Base-by-base conservation (phyloP, 2,329 filamentous ascomycete species). In the Zymoseptoria ardabiliae region DNA sequence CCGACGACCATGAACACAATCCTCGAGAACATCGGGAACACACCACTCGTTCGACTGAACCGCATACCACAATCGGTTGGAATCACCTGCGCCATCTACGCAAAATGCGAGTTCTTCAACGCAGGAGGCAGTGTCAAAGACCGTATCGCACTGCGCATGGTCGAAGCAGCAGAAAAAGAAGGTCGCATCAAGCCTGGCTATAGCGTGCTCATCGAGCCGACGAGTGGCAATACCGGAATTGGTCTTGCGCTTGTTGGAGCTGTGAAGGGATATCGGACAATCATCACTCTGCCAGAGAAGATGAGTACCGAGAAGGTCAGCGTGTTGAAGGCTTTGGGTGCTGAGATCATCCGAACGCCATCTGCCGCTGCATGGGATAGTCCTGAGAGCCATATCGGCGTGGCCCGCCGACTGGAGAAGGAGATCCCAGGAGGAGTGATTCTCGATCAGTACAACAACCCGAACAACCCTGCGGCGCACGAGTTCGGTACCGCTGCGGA, bases 251-350 rank as follows among this genome's bases (percentile, higher is more conserved):
- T 99, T 35, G 93, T 97, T 19, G 93, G 85, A 59, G 94, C 94
- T 17, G 89, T 99, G 71, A 97, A 97, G 80, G 93, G 92, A 66
- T 99, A 97, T 82, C 93, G 93, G 77, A 95, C 92, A 49, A 97
- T 99, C 77, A 99, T 99, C 75, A 99, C 94, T 10, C 85, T 99
- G 52, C 94, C 94, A 55, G 94, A 99, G 79, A 99, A 99, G 82
- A 99, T 99, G 94, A 97, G 91, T 1, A 89, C 91, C 53, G 94
- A 99, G 77, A 99, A 99, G 77, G 94, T 99, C 48, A 89, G 93
- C 2, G 94, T 99, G 25, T 82, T 99, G 63, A 89, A 91, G 69
- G 93, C 94, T 28, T 83, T 99, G 56, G 93, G 93, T 65, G 94
- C 94, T 50, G 97, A 95, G 72, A 97, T 99, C 76, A 97, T 99